These are phyloP conservation scores for Phoma sp. DNA, from an alignment of 2,329 filamentous ascomycete genomes.

Conservation along the genomic window DNA sequence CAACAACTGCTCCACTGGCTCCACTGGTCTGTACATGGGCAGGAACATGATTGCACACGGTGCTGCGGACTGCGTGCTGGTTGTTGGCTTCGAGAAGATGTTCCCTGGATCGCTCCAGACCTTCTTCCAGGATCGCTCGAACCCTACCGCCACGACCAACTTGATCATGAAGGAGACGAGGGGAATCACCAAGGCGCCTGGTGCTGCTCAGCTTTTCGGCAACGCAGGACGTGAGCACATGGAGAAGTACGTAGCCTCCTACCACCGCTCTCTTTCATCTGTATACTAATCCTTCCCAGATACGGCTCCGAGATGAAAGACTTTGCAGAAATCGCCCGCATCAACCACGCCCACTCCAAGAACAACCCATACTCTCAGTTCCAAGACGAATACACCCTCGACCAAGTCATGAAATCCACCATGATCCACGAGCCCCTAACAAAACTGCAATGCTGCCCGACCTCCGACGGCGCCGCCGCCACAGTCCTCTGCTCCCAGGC, in stretches of 20 bases:
- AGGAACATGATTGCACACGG: constrained; percentile 81
- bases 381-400: constrained; percentile 85
- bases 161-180: constrained; percentile 85
- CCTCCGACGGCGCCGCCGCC: constrained; percentile 89
- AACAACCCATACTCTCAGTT: constrained; percentile 99
- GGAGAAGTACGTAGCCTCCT: constrained; percentile 70
- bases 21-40: constrained; percentile 85
- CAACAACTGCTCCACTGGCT: constrained; percentile 98
- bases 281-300: constrained; percentile 53
- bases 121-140: constrained; percentile 85
- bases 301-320: constrained; percentile 84
- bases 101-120: constrained; percentile 84
- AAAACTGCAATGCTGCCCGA: constrained; percentile 98
- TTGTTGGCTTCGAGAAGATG: constrained; percentile 99
- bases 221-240: constrained; percentile 95
- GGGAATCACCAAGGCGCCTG: constrained; percentile 81
- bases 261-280: not conserved
- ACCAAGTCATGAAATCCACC: constrained; percentile 77
- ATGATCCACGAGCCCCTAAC: constrained; percentile 88
- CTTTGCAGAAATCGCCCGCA: constrained; percentile 91
- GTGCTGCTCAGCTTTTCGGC: constrained; percentile 91
- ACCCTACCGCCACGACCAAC: constrained; percentile 74
- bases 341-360: constrained; percentile 92
- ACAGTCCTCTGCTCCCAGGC: constrained; percentile 87
- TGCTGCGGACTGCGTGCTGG: constrained; percentile 84